Evolutionary conservation across 129 eudicot species (phyloP).

Genomic region (Centella asiatica): DNA sequence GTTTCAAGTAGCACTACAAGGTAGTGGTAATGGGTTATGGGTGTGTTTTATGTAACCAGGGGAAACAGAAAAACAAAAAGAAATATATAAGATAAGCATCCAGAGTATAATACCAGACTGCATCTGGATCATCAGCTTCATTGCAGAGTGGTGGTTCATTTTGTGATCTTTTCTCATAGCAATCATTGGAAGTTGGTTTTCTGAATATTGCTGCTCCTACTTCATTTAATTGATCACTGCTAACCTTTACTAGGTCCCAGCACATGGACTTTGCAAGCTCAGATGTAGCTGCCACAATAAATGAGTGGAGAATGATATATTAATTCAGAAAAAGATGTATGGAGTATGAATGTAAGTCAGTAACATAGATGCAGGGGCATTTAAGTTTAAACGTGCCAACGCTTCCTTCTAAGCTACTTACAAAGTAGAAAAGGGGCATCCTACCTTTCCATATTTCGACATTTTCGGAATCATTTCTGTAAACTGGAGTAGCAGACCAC

Average conservation of each 20-base stretch:
- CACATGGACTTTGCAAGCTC: conserved; percentile 54
- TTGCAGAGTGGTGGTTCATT: conserved; percentile 60
- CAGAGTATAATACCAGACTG: conserved; percentile 38
- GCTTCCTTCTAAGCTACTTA: background rate
- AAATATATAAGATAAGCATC: background rate
- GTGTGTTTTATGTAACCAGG: too few relatives aligned
- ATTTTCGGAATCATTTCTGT: conserved; percentile 40
- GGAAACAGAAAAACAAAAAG: background rate
- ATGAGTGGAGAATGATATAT: conserved; percentile 1
- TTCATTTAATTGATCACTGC: conserved; percentile 38
- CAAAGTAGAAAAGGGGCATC: background rate
- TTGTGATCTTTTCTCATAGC: conserved; percentile 47
- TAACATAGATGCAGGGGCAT: too few relatives aligned
- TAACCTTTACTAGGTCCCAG: conserved; percentile 49
- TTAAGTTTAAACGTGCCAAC: too few relatives aligned
- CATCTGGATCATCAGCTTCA: conserved; percentile 50
- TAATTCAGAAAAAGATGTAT: too few relatives aligned
- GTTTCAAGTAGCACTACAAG: too few relatives aligned
- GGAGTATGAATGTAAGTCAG: too few relatives aligned
- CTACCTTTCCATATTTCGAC: conserved; percentile 58
- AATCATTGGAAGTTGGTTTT: conserved; percentile 60
- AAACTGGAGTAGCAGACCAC: conserved; percentile 83
- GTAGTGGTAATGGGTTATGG: too few relatives aligned
- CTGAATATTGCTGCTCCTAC: conserved; percentile 53
- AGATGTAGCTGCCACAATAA: conserved; percentile 43